These are phyloP conservation scores for Sabuloglossum arenarium DNA, from an alignment of 495 filamentous ascomycete genomes.

Conservation along the genomic window DNA sequence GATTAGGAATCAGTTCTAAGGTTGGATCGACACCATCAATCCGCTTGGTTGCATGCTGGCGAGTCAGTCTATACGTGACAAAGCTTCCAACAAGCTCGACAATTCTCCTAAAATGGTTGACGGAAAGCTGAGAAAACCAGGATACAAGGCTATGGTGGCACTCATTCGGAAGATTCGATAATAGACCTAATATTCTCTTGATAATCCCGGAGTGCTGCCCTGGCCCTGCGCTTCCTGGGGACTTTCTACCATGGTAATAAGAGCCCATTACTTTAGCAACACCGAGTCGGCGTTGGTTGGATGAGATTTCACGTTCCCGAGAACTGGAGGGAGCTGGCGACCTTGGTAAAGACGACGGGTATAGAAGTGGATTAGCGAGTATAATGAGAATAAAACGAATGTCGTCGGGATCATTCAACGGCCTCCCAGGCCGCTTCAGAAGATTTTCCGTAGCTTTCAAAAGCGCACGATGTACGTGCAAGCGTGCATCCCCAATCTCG, in stretches of 20 bases:
- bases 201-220: constrained; percentile 61
- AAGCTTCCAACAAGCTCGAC: constrained; percentile 66
- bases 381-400: constrained; percentile 68
- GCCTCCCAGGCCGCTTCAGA: constrained; percentile 64
- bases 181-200: constrained; percentile 64
- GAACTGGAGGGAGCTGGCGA: neutral
- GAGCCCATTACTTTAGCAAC: neutral
- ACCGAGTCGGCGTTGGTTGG: neutral
- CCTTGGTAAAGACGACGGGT: constrained; percentile 16
- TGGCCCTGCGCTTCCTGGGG: constrained; percentile 17
- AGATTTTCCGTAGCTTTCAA: constrained; percentile 69
- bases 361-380: constrained; percentile 60
- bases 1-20: constrained; percentile 47
- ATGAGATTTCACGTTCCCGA: neutral
- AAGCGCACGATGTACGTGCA: constrained; percentile 44
- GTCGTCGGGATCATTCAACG: constrained; percentile 46
- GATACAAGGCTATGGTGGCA: constrained; percentile 70
- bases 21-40: constrained; percentile 33
- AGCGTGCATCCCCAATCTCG: constrained; percentile 42
- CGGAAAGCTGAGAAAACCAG: constrained; percentile 61
- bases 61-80: constrained; percentile 58
- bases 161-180: constrained; percentile 53
- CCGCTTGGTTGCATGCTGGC: constrained; percentile 49
- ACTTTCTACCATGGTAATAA: constrained; percentile 1
- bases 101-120: constrained; percentile 41